A percentile compares a stretch with the other conserved stretches of the same genome.
Conservation (phyloP, 139 green algal genomes). For the Spirogloea muscicola region DNA sequence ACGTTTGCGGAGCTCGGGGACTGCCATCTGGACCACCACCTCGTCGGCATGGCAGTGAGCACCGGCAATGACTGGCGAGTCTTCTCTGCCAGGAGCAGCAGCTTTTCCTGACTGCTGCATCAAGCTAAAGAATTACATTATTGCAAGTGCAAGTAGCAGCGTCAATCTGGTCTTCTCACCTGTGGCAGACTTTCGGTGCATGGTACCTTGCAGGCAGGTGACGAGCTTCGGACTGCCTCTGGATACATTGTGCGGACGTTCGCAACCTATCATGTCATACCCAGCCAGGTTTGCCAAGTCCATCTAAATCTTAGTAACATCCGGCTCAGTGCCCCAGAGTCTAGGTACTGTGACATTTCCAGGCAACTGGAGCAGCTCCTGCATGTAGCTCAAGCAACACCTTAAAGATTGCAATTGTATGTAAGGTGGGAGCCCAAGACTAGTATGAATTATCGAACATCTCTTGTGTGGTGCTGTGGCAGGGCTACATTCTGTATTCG, state of each 20-base stretch:
- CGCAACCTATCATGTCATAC: constrained; percentile 63
- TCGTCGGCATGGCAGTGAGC: background rate
- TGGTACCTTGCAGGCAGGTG: background rate
- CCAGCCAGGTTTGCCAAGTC: constrained; percentile 57
- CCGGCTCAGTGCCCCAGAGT: too few relatives aligned
- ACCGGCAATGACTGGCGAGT: background rate
- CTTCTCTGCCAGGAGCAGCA: background rate
- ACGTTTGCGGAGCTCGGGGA: constrained; percentile 36
- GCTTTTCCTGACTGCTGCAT: background rate
- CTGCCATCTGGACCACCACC: constrained; percentile 20
- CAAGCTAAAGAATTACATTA: too few relatives aligned
- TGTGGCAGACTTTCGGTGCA: background rate
- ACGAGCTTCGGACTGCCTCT: constrained; percentile 7
- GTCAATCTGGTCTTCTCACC: background rate
- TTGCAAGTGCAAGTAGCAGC: too few relatives aligned
- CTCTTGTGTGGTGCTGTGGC: background rate
- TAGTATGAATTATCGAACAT: background rate
- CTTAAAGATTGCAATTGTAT: background rate
- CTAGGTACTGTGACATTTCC: too few relatives aligned
- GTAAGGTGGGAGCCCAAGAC: background rate
- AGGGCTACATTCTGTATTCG: constrained; percentile 67
- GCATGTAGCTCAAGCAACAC: background rate
- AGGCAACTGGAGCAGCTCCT: too few relatives aligned
- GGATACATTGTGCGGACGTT: constrained; percentile 57
- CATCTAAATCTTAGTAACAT: too few relatives aligned